phyloP scores from a whole-genome alignment of 768 basidiomycete species.

The Coprinellus micaceus region DNA sequence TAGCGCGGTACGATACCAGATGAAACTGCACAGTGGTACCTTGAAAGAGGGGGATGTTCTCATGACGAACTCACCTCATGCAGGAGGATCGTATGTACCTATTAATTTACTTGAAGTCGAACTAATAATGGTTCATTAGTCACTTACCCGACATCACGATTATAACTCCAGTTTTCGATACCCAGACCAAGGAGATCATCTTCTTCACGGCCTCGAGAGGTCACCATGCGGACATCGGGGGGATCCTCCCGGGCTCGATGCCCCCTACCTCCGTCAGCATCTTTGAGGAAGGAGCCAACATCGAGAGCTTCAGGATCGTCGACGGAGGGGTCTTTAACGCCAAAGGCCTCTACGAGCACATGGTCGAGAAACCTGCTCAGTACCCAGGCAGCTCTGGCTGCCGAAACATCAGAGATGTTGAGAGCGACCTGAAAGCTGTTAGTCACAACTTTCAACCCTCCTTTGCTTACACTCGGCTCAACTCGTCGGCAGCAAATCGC shows the following conservation, averaged over 20 bases:
- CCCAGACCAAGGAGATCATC: conserved; percentile 65
- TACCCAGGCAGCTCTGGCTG: conserved; percentile 88
- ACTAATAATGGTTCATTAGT: conserved; percentile 17
- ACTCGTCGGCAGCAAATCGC: conserved; percentile 70
- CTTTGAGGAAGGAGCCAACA: conserved; percentile 91
- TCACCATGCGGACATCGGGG: conserved; percentile 93
- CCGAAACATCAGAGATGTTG: conserved; percentile 82
- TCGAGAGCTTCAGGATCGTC: conserved; percentile 90
- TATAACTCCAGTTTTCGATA: conserved; percentile 87
- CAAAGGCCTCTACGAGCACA: conserved; percentile 68
- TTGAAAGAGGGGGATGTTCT: conserved; percentile 90
- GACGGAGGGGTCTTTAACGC: conserved; percentile 75
- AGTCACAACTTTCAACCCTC: conserved; percentile 23
- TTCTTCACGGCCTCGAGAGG: conserved; percentile 93
- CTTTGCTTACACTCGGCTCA: conserved; percentile 5
- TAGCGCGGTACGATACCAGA: conserved; percentile 87
- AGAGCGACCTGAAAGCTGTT: conserved; percentile 89
- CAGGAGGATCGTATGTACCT: conserved; percentile 76
- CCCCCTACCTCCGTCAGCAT: conserved; percentile 89
- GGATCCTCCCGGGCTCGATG: conserved; percentile 92
- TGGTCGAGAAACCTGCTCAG: conserved; percentile 76
- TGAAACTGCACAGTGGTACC: conserved; percentile 65
- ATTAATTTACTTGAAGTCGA: not conserved
- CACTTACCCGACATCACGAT: conserved; percentile 79
- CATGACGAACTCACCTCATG: conserved; percentile 87